Evolutionary conservation across 2,329 filamentous ascomycete genomes (phyloP).

Genomic region (Aurifilum marmelostoma): DNA sequence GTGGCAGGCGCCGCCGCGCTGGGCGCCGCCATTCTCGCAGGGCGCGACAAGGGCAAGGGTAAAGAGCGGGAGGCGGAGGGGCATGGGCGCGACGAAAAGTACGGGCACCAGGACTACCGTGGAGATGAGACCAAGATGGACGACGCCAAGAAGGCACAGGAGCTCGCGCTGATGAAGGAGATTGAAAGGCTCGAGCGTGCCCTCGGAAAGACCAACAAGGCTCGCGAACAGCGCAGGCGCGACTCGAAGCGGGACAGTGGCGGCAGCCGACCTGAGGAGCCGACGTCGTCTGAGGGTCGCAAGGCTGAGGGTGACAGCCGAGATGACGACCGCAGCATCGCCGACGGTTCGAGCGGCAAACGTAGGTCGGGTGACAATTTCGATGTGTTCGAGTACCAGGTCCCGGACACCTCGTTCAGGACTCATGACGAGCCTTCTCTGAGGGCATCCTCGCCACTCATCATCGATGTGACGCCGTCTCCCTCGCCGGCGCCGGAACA

Average conservation of each 20-base stretch:
- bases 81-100: conserved; percentile 33
- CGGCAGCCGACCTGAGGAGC: background rate
- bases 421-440: conserved; percentile 34
- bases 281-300: background rate
- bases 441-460: conserved; percentile 23
- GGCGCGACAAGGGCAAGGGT: conserved; percentile 38
- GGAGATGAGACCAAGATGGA: conserved; percentile 29
- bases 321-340: conserved; percentile 38
- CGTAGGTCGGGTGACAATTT: conserved; percentile 40
- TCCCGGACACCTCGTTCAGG: conserved; percentile 55
- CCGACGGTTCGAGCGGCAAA: conserved; percentile 32
- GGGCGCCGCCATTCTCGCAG: conserved; percentile 49
- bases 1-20: conserved; percentile 53
- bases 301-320: conserved; percentile 28
- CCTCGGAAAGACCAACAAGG: conserved; percentile 33
- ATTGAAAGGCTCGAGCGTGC: conserved; percentile 27
- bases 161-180: conserved; percentile 30
- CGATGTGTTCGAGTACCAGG: conserved; percentile 64
- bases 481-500: conserved; percentile 23
- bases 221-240: conserved; percentile 31
- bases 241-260: conserved; percentile 26
- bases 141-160: conserved; percentile 33
- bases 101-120: conserved; percentile 33
- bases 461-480: conserved; percentile 28
- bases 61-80: conserved; percentile 33